Evolutionary conservation across 1,284 basidiomycete genomes (phyloP), one percentile per base, ranked within the genome.

Genomic region (Ceratobasidium sp.): DNA sequence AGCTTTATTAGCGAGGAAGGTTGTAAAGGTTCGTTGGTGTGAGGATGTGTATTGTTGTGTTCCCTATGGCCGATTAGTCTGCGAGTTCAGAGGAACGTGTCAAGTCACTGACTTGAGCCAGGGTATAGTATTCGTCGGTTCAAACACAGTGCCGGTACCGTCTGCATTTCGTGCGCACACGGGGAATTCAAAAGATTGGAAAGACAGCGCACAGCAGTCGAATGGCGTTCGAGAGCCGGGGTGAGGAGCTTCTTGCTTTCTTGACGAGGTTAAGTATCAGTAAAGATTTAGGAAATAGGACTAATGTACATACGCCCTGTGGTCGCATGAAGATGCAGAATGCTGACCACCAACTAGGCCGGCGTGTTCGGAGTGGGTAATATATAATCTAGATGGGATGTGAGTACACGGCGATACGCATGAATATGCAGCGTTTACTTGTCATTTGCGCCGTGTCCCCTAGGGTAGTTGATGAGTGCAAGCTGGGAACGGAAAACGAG

Each of bases 151-250:
- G 12, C 94, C 94, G 0, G 92, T 94, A 41, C 93, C 93, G 82
- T 95, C 94, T 46, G 87, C 83, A 81, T 94, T 94, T 46, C 92
- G 88, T 0, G 95, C 94, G 81, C 95, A 96, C 7, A 98, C 96
- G 0, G 97, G 97, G 81, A 95, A 92, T 30, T 88, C 88, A 84
- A 98, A 98, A 0, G 94, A 95, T 83, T 97, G 96, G 80, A 97
- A 94, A 7, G 96, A 96, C 48, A 98, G 89, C 0, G 96, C 92
- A 81, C 97, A 99, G 82, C 93, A 97, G 85, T 98, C 96, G 81
- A 94, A 96, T 7, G 95, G 93, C 0, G 94, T 94, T 78, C 87
- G 87, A 77, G 88, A 86, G 78, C 87, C 90, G 69, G 90, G 88
- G 83, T 90, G 88, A 12, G 89, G 88, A 52, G 88, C 90, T 83